A percentile compares a stretch with the other conserved stretches of the same genome.
Evolutionary conservation across 2,329 filamentous ascomycete species (phyloP).

Genomic region (Exophiala calicioides): DNA sequence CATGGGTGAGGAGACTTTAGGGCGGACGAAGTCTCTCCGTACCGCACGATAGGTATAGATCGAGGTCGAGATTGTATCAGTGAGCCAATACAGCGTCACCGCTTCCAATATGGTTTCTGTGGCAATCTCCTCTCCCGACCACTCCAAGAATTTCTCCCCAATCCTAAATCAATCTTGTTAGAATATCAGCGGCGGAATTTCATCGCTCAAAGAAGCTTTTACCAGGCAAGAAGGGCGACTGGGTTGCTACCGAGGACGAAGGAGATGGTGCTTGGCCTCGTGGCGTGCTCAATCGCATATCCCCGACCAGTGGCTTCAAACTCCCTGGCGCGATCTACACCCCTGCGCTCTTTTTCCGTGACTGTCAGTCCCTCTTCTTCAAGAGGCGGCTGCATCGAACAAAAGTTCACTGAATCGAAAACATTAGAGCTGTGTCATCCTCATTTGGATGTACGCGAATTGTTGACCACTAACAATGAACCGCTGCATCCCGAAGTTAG

Average conservation of each 20-base stretch:
- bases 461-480: conserved; percentile 1
- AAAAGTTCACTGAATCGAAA: conserved; percentile 3
- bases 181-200: too few species aligned
- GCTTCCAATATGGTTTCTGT: conserved; percentile 38
- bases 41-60: conserved; percentile 36
- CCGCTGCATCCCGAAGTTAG: too few species aligned
- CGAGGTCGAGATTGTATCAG: conserved; percentile 37
- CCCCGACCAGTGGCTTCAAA: conserved; percentile 48
- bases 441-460: not conserved
- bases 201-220: too few species aligned
- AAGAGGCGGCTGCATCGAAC: not conserved
- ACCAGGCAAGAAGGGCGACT: conserved; percentile 58
- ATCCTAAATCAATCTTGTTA: conserved; percentile 35
- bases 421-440: too few species aligned
- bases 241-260: conserved; percentile 56
- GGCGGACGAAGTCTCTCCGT: conserved; percentile 1
- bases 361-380: not conserved
- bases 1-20: too few species aligned
- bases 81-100: conserved; percentile 42
- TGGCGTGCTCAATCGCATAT: conserved; percentile 57
- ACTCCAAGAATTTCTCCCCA: conserved; percentile 42
- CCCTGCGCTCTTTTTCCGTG: conserved; percentile 15
- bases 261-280: conserved; percentile 58
- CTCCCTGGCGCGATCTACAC: conserved; percentile 40
- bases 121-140: conserved; percentile 38